phyloP scores from a whole-genome alignment of 495 filamentous ascomycete species.

The Thermothielavioides terrestris region DNA sequence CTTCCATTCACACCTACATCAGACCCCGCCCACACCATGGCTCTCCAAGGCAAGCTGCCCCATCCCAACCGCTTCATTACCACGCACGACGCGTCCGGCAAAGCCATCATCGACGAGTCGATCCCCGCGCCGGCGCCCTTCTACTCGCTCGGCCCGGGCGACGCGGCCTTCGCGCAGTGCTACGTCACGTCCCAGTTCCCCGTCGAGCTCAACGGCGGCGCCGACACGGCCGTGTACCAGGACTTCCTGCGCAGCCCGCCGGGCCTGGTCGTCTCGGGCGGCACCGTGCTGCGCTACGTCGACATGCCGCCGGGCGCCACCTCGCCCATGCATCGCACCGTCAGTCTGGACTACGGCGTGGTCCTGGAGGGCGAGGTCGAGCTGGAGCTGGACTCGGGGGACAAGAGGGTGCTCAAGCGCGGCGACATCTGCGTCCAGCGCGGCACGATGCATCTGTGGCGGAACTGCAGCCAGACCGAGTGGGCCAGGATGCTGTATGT shows the following conservation, averaged over 20 bases:
- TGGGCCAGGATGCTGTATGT: constrained; percentile 50
- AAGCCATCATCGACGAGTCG: constrained; percentile 34
- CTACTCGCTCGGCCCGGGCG: constrained; percentile 27
- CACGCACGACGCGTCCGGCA: constrained; percentile 32
- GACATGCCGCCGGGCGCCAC: constrained; percentile 40
- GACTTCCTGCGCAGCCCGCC: constrained; percentile 26
- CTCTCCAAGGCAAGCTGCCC: constrained; percentile 17
- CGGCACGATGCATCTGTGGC: constrained; percentile 53
- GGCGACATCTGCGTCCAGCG: constrained; percentile 39
- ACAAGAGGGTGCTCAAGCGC: constrained; percentile 34
- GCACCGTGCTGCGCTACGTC: constrained; percentile 42
- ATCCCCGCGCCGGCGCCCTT: constrained; percentile 32
- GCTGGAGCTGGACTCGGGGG: constrained; percentile 47
- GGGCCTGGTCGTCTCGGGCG: constrained; percentile 28
- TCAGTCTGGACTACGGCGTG: constrained; percentile 58
- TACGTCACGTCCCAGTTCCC: constrained; percentile 31
- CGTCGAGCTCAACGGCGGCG: constrained; percentile 23
- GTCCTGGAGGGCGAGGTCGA: constrained; percentile 54
- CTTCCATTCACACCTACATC: not conserved
- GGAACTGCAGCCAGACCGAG: constrained; percentile 42
- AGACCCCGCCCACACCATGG: not conserved
- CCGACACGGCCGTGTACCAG: constrained; percentile 32
- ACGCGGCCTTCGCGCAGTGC: constrained; percentile 28
- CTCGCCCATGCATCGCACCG: constrained; percentile 52
- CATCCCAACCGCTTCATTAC: constrained; percentile 36